These are phyloP conservation scores for Cladophialophora bantiana DNA, from an alignment of 2,329 filamentous ascomycete genomes.

Conservation along the genomic window DNA sequence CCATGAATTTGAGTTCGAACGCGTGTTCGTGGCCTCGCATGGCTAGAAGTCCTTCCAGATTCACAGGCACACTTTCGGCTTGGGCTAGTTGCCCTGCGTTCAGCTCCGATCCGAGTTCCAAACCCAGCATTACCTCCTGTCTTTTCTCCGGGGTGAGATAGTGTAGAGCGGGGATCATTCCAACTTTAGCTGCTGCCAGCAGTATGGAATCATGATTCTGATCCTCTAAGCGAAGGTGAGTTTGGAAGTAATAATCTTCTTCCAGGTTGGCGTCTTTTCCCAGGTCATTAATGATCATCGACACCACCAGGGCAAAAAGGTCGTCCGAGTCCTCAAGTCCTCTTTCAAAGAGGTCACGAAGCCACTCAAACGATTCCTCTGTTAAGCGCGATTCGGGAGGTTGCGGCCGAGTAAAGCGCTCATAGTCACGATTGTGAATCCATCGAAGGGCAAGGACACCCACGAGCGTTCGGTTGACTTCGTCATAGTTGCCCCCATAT, in stretches of 20 bases:
- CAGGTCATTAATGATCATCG: conserved; percentile 49
- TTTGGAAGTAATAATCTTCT: conserved; percentile 35
- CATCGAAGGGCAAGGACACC: conserved; percentile 49
- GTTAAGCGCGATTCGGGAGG: conserved; percentile 39
- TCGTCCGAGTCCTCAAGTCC: conserved; percentile 37
- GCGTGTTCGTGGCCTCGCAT: conserved; percentile 42
- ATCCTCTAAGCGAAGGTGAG: conserved; percentile 17
- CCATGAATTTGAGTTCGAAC: conserved; percentile 48
- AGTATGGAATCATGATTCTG: conserved; percentile 47
- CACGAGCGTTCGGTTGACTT: conserved; percentile 52
- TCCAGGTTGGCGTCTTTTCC: conserved; percentile 48
- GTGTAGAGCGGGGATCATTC: conserved; percentile 43
- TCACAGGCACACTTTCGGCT: conserved; percentile 47
- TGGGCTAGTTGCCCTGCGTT: conserved; percentile 52
- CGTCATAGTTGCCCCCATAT: conserved; percentile 46
- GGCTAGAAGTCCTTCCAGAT: conserved; percentile 41
- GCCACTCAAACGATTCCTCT: conserved; percentile 43
- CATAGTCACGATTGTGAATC: conserved; percentile 48
- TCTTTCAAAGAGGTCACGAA: conserved; percentile 40
- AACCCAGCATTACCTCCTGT: conserved; percentile 45
- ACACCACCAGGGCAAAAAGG: conserved; percentile 45
- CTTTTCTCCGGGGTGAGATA: conserved; percentile 37
- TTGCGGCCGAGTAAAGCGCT: conserved; percentile 44
- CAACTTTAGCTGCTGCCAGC: conserved; percentile 42
- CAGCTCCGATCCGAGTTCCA: conserved; percentile 48